phyloP scores from a whole-genome alignment of 805 yeast genomes.

The Isabelozyma rhagii region DNA sequence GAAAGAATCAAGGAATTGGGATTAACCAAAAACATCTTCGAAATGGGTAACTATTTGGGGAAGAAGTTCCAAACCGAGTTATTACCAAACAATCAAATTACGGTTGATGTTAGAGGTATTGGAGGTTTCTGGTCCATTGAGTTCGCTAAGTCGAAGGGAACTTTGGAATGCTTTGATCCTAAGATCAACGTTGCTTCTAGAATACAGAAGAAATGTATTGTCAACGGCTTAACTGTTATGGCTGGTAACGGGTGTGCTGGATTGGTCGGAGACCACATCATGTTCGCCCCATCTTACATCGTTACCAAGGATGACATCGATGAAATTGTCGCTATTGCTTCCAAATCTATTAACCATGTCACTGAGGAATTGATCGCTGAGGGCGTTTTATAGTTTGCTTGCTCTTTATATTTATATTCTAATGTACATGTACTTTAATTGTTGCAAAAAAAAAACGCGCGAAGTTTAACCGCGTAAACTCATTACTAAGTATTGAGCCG shows the following conservation, averaged over 20 bases:
- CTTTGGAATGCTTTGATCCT: conserved; percentile 48
- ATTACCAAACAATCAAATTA: conserved; percentile 15
- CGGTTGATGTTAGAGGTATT: conserved; percentile 61
- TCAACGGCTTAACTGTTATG: conserved; percentile 48
- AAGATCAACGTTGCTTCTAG: conserved; percentile 32
- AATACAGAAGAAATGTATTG: conserved; percentile 32
- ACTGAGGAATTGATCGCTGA: conserved; percentile 18
- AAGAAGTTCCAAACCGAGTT: conserved; percentile 16
- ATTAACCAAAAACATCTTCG: conserved; percentile 37
- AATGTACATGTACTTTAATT: too few relatives aligned
- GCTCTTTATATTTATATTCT: too few relatives aligned
- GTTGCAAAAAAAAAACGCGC: too few relatives aligned
- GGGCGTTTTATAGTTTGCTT: background rate
- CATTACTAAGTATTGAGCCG: too few relatives aligned
- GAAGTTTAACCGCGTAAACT: too few relatives aligned
- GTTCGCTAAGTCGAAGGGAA: conserved; percentile 49
- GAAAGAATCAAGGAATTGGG: conserved; percentile 28
- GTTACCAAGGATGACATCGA: conserved; percentile 35
- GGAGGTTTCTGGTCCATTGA: conserved; percentile 62
- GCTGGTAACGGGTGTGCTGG: conserved; percentile 39
- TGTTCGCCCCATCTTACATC: conserved; percentile 45
- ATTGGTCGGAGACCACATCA: conserved; percentile 41
- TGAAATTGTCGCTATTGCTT: conserved; percentile 32
- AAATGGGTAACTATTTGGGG: conserved; percentile 44
- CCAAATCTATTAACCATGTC: conserved; percentile 38